Evolutionary conservation across 2,329 filamentous ascomycete genomes (phyloP).

Genomic region (Podosphaera aphanis): DNA sequence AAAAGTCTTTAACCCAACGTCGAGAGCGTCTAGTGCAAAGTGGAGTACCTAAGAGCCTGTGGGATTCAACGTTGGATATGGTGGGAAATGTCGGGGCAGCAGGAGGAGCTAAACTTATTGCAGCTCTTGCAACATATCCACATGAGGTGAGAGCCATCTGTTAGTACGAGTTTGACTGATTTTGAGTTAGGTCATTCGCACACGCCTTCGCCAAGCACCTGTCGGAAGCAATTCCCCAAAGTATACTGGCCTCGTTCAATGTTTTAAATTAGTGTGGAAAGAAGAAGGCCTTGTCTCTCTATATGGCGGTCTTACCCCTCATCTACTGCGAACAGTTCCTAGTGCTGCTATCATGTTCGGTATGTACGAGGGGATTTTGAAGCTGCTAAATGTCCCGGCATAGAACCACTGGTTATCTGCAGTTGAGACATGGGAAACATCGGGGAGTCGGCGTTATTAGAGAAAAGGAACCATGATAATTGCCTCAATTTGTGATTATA

Average conservation of each 20-base stretch:
- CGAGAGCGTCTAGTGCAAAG: constrained; percentile 31
- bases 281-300: constrained; percentile 71
- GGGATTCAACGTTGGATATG: constrained; percentile 57
- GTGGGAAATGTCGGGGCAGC: constrained; percentile 59
- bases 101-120: constrained; percentile 65
- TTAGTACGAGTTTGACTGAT: not conserved
- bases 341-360: constrained; percentile 93
- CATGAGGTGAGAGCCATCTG: constrained; percentile 43
- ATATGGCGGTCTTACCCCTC: constrained; percentile 78
- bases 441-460: not conserved
- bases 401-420: constrained; percentile 2
- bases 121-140: constrained; percentile 68
- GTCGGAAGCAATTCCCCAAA: constrained; percentile 46
- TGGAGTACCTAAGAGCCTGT: constrained; percentile 39
- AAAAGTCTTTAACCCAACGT: constrained; percentile 42
- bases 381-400: constrained; percentile 14
- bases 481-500: too few relatives aligned
- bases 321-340: constrained; percentile 74
- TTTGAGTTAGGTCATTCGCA: constrained; percentile 45
- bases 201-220: constrained; percentile 68
- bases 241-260: constrained; percentile 73
- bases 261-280: constrained; percentile 67
- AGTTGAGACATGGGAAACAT: not conserved
- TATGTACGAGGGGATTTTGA: constrained; percentile 32
- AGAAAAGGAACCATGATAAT: constrained; percentile 1